These are phyloP conservation scores for Phytophthora parvispora DNA, from an alignment of 352 stramenopile species.

Conservation along the genomic window DNA sequence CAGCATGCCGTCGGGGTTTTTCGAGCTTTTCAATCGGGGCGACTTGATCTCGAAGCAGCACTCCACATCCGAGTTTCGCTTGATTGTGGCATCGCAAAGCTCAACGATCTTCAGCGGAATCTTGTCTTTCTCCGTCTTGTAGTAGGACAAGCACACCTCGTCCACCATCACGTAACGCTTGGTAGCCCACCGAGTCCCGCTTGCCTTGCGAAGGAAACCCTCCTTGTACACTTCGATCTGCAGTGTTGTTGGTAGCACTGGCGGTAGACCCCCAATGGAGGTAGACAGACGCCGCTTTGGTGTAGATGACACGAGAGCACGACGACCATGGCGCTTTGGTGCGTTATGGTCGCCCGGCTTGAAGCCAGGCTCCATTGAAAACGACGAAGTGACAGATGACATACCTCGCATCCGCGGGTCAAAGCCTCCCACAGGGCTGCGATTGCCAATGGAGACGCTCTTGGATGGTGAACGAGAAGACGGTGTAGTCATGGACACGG, in stretches of 20 bases:
- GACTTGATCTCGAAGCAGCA: constrained; percentile 91
- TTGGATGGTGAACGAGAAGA: constrained; percentile 65
- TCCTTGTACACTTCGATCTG: constrained; percentile 87
- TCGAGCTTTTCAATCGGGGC: constrained; percentile 85
- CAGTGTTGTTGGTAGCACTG: constrained; percentile 73
- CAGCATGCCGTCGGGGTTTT: constrained; percentile 84
- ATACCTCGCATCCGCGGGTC: constrained; percentile 48
- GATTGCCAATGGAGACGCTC: constrained; percentile 43
- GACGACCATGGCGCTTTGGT: constrained; percentile 60
- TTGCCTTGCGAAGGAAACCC: constrained; percentile 87
- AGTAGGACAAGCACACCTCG: constrained; percentile 86
- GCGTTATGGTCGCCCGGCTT: constrained; percentile 62
- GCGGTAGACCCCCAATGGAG: constrained; percentile 47
- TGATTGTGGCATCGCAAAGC: constrained; percentile 83
- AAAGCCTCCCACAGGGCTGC: constrained; percentile 30
- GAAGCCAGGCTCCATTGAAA: constrained; percentile 67
- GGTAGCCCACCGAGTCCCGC: constrained; percentile 82
- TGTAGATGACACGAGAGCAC: constrained; percentile 75
- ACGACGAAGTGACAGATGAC: constrained; percentile 51
- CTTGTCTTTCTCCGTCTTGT: constrained; percentile 87
- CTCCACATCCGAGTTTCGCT: constrained; percentile 85
- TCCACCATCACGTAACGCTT: constrained; percentile 93
- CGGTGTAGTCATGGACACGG: constrained; percentile 44
- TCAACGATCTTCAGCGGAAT: constrained; percentile 90
- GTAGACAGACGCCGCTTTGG: constrained; percentile 60